Base-by-base conservation (phyloP, 176 grass and related monocot species). In the Bolboschoenus planiculmis region DNA sequence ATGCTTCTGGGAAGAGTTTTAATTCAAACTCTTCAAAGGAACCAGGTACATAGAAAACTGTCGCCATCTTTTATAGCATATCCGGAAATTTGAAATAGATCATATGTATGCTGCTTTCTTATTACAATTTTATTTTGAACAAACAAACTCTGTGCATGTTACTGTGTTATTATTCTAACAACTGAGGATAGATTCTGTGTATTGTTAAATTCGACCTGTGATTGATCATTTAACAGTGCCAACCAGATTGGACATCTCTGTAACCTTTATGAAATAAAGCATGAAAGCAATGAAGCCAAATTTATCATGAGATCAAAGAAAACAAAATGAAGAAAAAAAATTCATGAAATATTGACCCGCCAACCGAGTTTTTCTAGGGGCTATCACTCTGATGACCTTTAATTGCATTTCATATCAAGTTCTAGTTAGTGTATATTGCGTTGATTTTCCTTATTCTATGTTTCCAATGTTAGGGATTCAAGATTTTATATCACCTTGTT, bases 1-100 rank as follows among this genome's bases (percentile, higher is more conserved):
- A 56, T 51, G 83, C 83, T 0, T 66, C 44, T 59, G 63, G 51
- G 14, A 83, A 83, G 10, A 61, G 50, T 13, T 85, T 85, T 79
- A 90, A 62, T 71, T 56, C 87, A 42, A 85, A 83, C 81, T 85
- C 71, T 88, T 78, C 80, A n/a, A 67, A 88, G 33, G 60, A 88
- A 34, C 89, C 73, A 82, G 80, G 80, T 82, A 65, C 13, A 7
- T 37, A 10, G 16, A 29, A 50, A 27, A 31, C 5, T 51, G 4
- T 31, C 51, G 26, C 46, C 30, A 16, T 42, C 27, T 20, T 51
- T 76, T 51, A 13, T 51, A 50, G 4, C 1, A 50, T 75, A 48
- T 8, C 3, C 14, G 26, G 1, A 31, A 29, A 5, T 2, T 29
- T 76, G 16, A 15, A 30, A 76, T 76, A 50, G 23, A 48, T 76